Base-by-base conservation (phyloP, 345 rosid genomes). In the Eucalyptus erythrocorys region DNA sequence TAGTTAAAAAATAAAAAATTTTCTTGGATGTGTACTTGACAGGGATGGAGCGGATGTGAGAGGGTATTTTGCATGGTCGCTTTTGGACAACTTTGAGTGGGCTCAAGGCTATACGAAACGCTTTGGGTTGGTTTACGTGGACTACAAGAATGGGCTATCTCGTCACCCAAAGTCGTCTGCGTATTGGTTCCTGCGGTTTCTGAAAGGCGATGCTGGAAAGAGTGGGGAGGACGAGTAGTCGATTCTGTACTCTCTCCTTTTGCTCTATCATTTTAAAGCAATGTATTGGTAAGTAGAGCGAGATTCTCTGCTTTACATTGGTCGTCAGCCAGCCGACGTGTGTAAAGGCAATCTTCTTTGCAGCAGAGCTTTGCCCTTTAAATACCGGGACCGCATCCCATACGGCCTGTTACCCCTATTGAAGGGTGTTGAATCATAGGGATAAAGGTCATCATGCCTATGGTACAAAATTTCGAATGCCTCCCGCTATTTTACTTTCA, bases 11-110 rank as follows among this genome's bases (percentile, higher is more conserved):
- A 12, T 10, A n/a, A 79, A 27, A 11, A 11, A 34, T 19, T 8
- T 68, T 81, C 42, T 45, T n/a, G 13, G 30, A 48, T 48, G 27
- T 66, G 89, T 64, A 30, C 22, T 81, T 27, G 55, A 68, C 94
- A 96, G 99, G 90, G 99, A 96, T 42, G 99, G 98, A 89, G 98
- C 76, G 34, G 94, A 97, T 87, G 97, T 96, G 91, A 94, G 94
- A 92, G 99, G 99, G 90, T 94, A 97, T 89, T 97, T 96, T 71
- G 99, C 96, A 2, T 96, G 99, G 99, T 96, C 99, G 30, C 90
- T 97, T 87, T n/a, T 96, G 89, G 99, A 97, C 92, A 96, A 96
- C 89, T 96, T 97, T 80, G 99, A 97, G 89, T 96, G 99, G 99
- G 96, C 93, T 24, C 95, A 95, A 91, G 99, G 98, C n/a, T 96